These are phyloP conservation scores for Leptosphaerulina australis DNA, from an alignment of 2,329 filamentous ascomycete genomes.

Conservation along the genomic window DNA sequence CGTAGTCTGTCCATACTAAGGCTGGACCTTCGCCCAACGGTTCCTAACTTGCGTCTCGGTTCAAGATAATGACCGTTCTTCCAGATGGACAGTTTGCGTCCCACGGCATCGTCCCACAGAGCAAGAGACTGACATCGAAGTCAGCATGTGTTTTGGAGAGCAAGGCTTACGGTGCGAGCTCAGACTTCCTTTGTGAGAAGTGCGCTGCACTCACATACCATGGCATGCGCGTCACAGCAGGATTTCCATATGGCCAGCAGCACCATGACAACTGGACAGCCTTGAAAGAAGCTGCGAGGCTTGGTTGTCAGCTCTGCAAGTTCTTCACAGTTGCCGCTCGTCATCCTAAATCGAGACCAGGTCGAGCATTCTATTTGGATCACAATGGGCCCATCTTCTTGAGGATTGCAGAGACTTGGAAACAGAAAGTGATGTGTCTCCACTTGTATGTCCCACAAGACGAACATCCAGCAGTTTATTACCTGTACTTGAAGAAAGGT, in stretches of 20 bases:
- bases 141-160: background rate
- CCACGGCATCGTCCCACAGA: background rate
- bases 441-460: constrained; percentile 11
- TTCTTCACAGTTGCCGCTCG: constrained; percentile 14
- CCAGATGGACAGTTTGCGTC: background rate
- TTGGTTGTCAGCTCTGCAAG: constrained; percentile 9
- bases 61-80: constrained; percentile 3
- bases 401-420: background rate
- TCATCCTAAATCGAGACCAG: constrained; percentile 5
- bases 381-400: constrained; percentile 4
- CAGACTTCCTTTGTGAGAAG: constrained; percentile 12
- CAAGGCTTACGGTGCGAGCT: background rate
- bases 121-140: background rate
- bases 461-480: constrained; percentile 2
- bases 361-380: constrained; percentile 5
- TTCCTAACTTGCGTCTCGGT: background rate
- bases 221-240: constrained; percentile 14
- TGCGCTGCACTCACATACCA: constrained; percentile 8
- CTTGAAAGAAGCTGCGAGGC: constrained; percentile 1
- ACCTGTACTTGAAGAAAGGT: constrained; percentile 12
- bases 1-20: background rate
- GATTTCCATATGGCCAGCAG: constrained; percentile 11
- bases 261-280: constrained; percentile 7
- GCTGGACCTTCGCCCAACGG: background rate
- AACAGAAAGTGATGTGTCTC: constrained; percentile 1